Conservation (phyloP, 1,139 yeast species). For the Zygosaccharomyces pseudobailii region DNA sequence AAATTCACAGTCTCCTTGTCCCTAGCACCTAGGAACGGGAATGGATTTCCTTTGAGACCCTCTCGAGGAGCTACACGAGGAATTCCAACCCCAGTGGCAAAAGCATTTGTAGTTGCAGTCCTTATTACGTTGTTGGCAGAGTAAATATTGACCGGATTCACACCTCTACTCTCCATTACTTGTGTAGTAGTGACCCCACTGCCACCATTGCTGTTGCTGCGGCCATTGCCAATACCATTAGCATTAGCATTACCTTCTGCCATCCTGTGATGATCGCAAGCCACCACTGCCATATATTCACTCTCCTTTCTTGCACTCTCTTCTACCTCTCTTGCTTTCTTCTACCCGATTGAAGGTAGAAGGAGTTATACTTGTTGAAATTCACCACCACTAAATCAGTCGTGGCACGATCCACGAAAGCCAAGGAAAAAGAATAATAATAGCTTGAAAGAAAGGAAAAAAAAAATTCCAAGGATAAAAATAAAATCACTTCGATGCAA, state of each 20-base stretch:
- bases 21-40: slow-evolving; percentile 1
- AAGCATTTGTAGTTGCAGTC: not conserved
- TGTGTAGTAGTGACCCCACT: not conserved
- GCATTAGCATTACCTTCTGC: slow-evolving; percentile 1
- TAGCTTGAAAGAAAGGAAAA: not conserved
- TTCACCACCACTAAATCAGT: not conserved
- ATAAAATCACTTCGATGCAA: not conserved
- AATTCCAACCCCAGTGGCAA: not conserved
- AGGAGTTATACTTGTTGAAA: not conserved
- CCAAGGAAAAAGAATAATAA: too few relatives aligned
- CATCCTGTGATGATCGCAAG: not conserved
- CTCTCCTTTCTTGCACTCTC: not conserved
- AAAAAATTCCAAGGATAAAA: not conserved
- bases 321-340: not conserved
- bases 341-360: not conserved
- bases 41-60: not conserved
- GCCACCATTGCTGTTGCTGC: not conserved
- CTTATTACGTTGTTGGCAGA: slow-evolving; percentile 1
- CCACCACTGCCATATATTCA: slow-evolving; percentile 1
- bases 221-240: not conserved
- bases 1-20: slow-evolving; percentile 4
- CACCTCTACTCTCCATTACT: not conserved
- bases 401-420: not conserved
- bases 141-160: slow-evolving; percentile 1
- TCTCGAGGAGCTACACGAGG: slow-evolving; percentile 1